Evolutionary conservation across 2,329 filamentous ascomycete genomes (phyloP), one percentile per base, ranked within the genome.

Genomic region (Graphilbum sp.): DNA sequence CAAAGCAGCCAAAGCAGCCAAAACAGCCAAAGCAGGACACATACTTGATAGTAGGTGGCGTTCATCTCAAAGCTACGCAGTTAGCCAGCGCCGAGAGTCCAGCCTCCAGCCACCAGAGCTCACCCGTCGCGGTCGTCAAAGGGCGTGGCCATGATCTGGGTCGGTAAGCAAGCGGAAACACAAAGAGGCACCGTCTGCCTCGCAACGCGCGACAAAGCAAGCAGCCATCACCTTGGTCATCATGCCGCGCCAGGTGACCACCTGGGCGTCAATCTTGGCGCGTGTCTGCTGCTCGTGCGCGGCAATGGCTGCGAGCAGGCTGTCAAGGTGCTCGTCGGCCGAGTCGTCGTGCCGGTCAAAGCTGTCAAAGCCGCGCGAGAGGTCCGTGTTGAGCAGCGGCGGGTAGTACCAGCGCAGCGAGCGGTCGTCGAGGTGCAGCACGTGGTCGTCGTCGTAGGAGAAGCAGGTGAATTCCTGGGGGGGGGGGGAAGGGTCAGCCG

Each of bases 201-300:
- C n/a, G n/a, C n/a, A n/a, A n/a, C n/a, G n/a, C n/a, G n/a, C n/a
- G n/a, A n/a, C n/a, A n/a, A n/a, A n/a, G n/a, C n/a, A n/a, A n/a
- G n/a, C n/a, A n/a, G n/a, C n/a, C n/a, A n/a, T n/a, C 53, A 87
- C 85, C 69, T 95, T 98, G 45, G 90, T 96, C 79, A 98, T 87
- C 85, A 96, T 95, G 29, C 90, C 90, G 50, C 90, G 69, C 88
- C 88, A 98, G 2, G 88, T 96, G 37, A 96, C 68, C 34, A 96
- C 55, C 49, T 93, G 75, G 2, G 80, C 79, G 43, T 86, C 76
- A 24, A 79, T 75, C 51, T 69, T 77, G 50, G 72, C 66, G 3
- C 72, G 69, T 1, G 68, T 72, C 46, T 75, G 65, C 54, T 76
- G 66, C 58, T 96, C 90, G 46, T 83, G 66, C 20, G 70, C 68